Conservation (phyloP, 176 grass and related monocot species). For the Elymus sibiricus region DNA sequence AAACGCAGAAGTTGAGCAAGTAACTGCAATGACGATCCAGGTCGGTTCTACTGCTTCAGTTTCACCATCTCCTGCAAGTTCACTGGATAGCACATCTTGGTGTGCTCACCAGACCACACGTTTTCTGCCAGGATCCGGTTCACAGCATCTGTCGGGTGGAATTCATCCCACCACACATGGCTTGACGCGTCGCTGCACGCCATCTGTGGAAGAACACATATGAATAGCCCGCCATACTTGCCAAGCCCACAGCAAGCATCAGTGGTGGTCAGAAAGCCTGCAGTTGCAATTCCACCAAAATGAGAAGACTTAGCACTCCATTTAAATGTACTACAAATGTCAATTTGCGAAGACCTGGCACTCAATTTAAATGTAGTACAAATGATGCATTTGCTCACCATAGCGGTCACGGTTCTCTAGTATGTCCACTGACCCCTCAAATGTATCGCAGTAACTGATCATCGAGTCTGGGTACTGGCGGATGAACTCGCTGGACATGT, state of each 20-base stretch:
- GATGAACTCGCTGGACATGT: conserved; percentile 63
- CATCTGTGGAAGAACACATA: conserved; percentile 87
- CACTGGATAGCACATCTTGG: conserved; percentile 70
- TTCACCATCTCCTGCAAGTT: conserved; percentile 55
- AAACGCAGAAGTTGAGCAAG: neutral
- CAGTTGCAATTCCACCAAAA: neutral
- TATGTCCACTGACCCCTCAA: conserved; percentile 79
- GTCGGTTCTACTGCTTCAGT: conserved; percentile 39
- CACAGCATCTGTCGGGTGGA: conserved; percentile 79
- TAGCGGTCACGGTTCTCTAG: conserved; percentile 53
- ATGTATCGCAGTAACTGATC: conserved; percentile 72
- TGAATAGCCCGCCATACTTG: conserved; percentile 70
- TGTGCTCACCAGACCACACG: conserved; percentile 68
- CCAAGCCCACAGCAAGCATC: conserved; percentile 79
- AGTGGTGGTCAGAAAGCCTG: conserved; percentile 68
- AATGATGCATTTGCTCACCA: conserved; percentile 42
- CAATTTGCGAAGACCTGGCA: neutral
- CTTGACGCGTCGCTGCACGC: conserved; percentile 71
- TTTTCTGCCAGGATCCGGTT: conserved; percentile 74
- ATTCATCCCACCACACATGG: conserved; percentile 87
- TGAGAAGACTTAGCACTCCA: neutral
- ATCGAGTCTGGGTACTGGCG: conserved; percentile 50
- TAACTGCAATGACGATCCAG: conserved; percentile 18
- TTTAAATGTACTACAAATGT: neutral
- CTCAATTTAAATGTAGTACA: conserved; percentile 6